Evolutionary conservation across 2,329 filamentous ascomycete species (phyloP).

Genomic region (Raffaelea ambrosiae): DNA sequence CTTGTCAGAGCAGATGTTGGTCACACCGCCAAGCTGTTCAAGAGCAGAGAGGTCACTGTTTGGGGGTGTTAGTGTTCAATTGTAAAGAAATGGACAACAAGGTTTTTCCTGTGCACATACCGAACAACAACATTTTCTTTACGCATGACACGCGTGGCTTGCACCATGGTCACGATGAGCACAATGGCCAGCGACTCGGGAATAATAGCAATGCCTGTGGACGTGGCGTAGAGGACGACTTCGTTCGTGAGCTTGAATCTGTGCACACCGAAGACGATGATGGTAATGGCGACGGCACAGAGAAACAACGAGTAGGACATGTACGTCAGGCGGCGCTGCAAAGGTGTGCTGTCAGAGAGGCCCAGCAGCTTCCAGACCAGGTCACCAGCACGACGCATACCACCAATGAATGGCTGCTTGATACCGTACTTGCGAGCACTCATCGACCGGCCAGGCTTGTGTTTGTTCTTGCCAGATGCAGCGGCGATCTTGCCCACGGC

Average conservation of each 20-base stretch:
- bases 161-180: slow-evolving; percentile 62
- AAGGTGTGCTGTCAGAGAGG: slow-evolving; percentile 62
- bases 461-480: slow-evolving; percentile 41
- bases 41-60: slow-evolving; percentile 51
- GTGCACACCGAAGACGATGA: slow-evolving; percentile 55
- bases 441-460: slow-evolving; percentile 34
- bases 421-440: slow-evolving; percentile 34
- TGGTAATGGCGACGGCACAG: slow-evolving; percentile 53
- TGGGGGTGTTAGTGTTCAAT: no score
- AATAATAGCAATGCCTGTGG: slow-evolving; percentile 55
- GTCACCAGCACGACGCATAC: slow-evolving; percentile 29
- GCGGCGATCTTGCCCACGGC: slow-evolving; percentile 70
- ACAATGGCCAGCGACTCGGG: slow-evolving; percentile 61
- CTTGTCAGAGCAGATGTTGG: slow-evolving; percentile 67
- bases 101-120: no score
- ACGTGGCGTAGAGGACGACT: slow-evolving; percentile 53
- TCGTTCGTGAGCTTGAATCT: slow-evolving; percentile 45
- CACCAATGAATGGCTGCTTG: slow-evolving; percentile 29
- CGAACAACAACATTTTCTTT: slow-evolving; percentile 57
- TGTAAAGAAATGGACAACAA: no score
- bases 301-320: slow-evolving; percentile 75
- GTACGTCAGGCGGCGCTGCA: slow-evolving; percentile 79
- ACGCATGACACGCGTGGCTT: slow-evolving; percentile 57
- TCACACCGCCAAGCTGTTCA: slow-evolving; percentile 62
- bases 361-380: slow-evolving; percentile 42